A percentile compares a stretch with the other conserved stretches of the same genome.
phyloP scores from a whole-genome alignment of 768 basidiomycete species.

The Cyclocybe cylindracea region DNA sequence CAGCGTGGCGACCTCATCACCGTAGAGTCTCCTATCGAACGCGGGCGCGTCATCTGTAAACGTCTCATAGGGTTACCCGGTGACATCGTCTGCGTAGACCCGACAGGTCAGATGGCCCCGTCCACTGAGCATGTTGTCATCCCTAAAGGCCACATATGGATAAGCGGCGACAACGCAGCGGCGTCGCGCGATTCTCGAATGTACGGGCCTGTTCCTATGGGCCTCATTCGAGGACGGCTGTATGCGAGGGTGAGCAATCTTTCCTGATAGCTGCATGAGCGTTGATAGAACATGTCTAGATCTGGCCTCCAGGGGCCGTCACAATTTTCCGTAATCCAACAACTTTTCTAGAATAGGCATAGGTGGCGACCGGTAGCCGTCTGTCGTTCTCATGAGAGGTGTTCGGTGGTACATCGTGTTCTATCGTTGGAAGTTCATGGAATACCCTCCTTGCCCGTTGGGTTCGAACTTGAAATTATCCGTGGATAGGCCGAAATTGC shows the following conservation, averaged over 20 bases:
- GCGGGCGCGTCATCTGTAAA: constrained; percentile 76
- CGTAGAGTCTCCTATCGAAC: constrained; percentile 69
- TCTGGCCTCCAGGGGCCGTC: constrained; percentile 42
- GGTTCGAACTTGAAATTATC: constrained; percentile 97
- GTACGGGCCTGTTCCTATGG: constrained; percentile 92
- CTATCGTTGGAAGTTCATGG: constrained; percentile 78
- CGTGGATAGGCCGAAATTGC: constrained; percentile 91
- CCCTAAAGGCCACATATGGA: constrained; percentile 88
- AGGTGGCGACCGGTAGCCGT: background rate
- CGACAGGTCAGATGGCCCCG: constrained; percentile 64
- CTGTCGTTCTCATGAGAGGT: background rate
- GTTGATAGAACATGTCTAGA: constrained; percentile 23
- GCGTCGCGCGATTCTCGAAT: constrained; percentile 84
- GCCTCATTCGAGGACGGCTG: constrained; percentile 69
- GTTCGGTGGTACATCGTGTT: background rate
- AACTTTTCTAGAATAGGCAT: constrained; percentile 33
- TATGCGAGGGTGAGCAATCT: constrained; percentile 55
- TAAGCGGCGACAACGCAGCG: constrained; percentile 85
- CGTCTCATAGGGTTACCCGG: constrained; percentile 89
- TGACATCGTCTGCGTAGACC: constrained; percentile 87
- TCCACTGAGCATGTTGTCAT: constrained; percentile 74
- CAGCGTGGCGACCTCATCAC: constrained; percentile 79
- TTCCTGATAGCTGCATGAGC: background rate
- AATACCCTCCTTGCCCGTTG: constrained; percentile 95
- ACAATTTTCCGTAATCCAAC: constrained; percentile 45